phyloP scores from a whole-genome alignment of 2,329 filamentous ascomycete genomes.

The Parastagonospora nodorum region DNA sequence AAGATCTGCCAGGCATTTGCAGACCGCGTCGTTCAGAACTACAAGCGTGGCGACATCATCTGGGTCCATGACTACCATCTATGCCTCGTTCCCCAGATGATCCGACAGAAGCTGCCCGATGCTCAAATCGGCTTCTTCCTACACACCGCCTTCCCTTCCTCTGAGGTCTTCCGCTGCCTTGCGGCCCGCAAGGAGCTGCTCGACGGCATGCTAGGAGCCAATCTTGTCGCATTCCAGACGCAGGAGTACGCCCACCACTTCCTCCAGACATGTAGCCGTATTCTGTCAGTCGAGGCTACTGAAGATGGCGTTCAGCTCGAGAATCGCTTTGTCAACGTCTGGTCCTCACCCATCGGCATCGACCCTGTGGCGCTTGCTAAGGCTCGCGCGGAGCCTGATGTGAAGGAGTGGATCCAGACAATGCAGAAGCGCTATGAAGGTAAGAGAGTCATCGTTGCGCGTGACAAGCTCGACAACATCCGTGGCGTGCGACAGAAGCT shows the following conservation, averaged over 20 bases:
- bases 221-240: conserved; percentile 91
- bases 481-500: conserved; percentile 93
- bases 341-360: conserved; percentile 85
- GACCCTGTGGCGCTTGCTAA: conserved; percentile 76
- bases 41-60: conserved; percentile 90
- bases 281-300: conserved; percentile 88
- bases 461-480: conserved; percentile 92
- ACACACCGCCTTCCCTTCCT: conserved; percentile 93
- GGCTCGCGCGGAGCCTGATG: conserved; percentile 73
- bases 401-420: conserved; percentile 76
- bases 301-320: conserved; percentile 88
- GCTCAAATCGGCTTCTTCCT: conserved; percentile 96
- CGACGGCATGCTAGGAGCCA: conserved; percentile 90
- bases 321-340: conserved; percentile 89
- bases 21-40: conserved; percentile 85
- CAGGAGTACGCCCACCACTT: conserved; percentile 94
- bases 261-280: conserved; percentile 89
- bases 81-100: conserved; percentile 84
- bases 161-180: conserved; percentile 91
- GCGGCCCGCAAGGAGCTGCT: conserved; percentile 85
- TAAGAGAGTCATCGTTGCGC: conserved; percentile 88
- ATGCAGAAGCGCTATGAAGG: conserved; percentile 84
- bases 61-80: conserved; percentile 98
- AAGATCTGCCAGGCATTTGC: conserved; percentile 93
- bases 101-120: conserved; percentile 86